Evolutionary conservation across 345 rosid species (phyloP).

Genomic region (Pistacia vera): DNA sequence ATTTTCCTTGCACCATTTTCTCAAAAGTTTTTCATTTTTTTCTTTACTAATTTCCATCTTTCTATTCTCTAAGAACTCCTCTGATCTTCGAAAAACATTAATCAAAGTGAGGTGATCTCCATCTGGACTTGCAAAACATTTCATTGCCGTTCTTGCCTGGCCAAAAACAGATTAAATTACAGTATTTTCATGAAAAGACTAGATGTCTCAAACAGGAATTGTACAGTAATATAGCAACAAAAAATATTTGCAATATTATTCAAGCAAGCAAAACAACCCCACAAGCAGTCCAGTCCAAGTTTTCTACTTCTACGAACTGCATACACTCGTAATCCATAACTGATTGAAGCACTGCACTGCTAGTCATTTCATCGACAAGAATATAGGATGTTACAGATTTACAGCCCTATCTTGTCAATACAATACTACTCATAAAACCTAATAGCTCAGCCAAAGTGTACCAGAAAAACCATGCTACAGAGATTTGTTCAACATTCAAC

Average conservation of each 20-base stretch:
- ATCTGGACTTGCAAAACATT: slow-evolving; percentile 81
- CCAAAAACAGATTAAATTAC: slow-evolving; percentile 23
- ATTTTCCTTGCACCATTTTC: slow-evolving; percentile 92
- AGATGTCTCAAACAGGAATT: not conserved
- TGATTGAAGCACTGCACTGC: not conserved
- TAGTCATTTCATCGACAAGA: not conserved
- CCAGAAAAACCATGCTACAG: not conserved
- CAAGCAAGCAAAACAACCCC: not conserved
- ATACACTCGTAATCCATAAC: not conserved
- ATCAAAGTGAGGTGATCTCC: slow-evolving; percentile 90
- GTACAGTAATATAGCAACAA: not conserved
- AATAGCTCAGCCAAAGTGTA: slow-evolving; percentile 1
- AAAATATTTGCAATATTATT: not conserved
- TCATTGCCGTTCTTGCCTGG: slow-evolving; percentile 75
- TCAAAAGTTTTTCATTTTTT: slow-evolving; percentile 58
- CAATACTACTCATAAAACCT: not conserved
- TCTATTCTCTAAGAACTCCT: slow-evolving; percentile 69
- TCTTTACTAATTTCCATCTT: slow-evolving; percentile 34
- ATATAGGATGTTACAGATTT: not conserved
- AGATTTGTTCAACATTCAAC: not conserved
- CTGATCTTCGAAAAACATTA: slow-evolving; percentile 73
- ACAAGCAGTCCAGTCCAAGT: not conserved
- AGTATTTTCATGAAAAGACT: slow-evolving; percentile 1
- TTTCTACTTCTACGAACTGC: slow-evolving; percentile 1
- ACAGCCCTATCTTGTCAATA: not conserved